Percentiles rank a stretch among this genome's conserved stretches.
These are phyloP conservation scores for Pyrenophora graminea DNA, from an alignment of 2,329 filamentous ascomycete species.

Conservation along the genomic window DNA sequence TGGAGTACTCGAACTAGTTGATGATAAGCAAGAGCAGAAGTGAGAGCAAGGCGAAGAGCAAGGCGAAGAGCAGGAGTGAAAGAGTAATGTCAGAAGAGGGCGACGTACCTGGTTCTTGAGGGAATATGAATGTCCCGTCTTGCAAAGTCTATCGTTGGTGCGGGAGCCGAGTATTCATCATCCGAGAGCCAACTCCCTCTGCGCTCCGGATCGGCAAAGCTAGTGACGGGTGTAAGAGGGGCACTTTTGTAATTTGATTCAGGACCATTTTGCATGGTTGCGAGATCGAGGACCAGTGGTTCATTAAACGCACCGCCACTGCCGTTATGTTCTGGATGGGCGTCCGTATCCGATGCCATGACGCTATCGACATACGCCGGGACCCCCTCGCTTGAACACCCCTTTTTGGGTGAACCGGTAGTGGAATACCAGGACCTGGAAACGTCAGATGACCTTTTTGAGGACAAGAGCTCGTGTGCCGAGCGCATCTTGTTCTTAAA, in stretches of 20 bases:
- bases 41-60: too few relatives aligned
- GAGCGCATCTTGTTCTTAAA: constrained; percentile 41
- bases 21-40: constrained; percentile 14
- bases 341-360: constrained; percentile 28
- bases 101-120: constrained; percentile 41
- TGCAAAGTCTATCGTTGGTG: constrained; percentile 41
- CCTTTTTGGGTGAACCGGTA: constrained; percentile 32
- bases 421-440: constrained; percentile 28
- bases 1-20: constrained; percentile 28
- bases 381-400: constrained; percentile 26
- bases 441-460: constrained; percentile 23
- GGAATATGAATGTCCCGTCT: constrained; percentile 45
- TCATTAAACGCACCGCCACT: constrained; percentile 31
- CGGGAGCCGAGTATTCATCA: constrained; percentile 36
- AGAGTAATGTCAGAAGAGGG: neutral
- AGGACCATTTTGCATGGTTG: constrained; percentile 30
- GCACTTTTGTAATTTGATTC: constrained; percentile 25
- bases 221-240: constrained; percentile 23
- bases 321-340: constrained; percentile 14
- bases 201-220: constrained; percentile 12
- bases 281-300: constrained; percentile 38
- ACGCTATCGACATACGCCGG: constrained; percentile 36
- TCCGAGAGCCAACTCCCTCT: constrained; percentile 31
- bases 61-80: too few relatives aligned
- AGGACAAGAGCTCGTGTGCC: constrained; percentile 35